Conservation (phyloP, 2,329 filamentous ascomycete species). For the Neopestalotiopsis sp. region DNA sequence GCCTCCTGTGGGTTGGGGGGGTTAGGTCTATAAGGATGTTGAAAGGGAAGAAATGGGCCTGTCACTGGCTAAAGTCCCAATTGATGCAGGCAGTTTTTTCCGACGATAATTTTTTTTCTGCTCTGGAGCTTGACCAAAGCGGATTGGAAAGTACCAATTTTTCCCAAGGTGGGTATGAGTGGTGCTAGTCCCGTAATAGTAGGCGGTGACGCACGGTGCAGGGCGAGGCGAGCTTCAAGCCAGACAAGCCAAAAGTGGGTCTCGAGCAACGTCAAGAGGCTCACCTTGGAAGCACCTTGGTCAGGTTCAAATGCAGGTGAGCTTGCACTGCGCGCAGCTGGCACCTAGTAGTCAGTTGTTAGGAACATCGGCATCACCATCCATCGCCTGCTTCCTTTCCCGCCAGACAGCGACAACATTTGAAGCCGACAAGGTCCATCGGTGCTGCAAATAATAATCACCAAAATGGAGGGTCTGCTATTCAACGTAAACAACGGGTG, state of each 20-base stretch:
- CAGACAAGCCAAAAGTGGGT: slow-evolving; percentile 4
- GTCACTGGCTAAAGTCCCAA: slow-evolving; percentile 1
- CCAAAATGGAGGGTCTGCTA: slow-evolving; percentile 85
- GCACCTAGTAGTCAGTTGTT: neutral
- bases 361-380: slow-evolving; percentile 12
- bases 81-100: slow-evolving; percentile 13
- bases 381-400: neutral
- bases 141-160: slow-evolving; percentile 7
- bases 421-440: neutral
- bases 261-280: slow-evolving; percentile 4
- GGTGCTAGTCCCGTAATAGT: neutral
- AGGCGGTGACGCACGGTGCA: slow-evolving; percentile 16
- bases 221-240: neutral
- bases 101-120: slow-evolving; percentile 17
- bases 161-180: neutral
- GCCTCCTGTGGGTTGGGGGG: slow-evolving; percentile 5
- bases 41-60: slow-evolving; percentile 7
- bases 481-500: slow-evolving; percentile 96
- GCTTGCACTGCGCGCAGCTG: slow-evolving; percentile 9
- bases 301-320: neutral
- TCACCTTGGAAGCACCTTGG: neutral
- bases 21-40: neutral
- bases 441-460: slow-evolving; percentile 23
- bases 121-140: slow-evolving; percentile 8
- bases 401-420: neutral